Evolutionary conservation across 2,329 filamentous ascomycete species (phyloP).

Genomic region (Claviceps fusiformis): DNA sequence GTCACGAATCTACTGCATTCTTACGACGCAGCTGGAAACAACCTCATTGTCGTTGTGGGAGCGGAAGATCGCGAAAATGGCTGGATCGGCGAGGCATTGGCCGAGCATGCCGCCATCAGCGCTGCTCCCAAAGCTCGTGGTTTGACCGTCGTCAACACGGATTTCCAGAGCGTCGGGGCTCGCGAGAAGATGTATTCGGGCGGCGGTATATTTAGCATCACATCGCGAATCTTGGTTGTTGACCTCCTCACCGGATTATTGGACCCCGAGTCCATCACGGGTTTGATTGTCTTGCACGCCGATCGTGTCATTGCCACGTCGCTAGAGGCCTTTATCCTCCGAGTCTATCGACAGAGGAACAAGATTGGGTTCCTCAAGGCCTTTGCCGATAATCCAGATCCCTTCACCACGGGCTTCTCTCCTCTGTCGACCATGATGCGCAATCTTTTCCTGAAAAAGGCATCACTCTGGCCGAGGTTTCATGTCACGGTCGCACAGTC

Average conservation of each 20-base stretch:
- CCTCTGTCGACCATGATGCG: constrained; percentile 83
- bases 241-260: constrained; percentile 79
- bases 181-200: constrained; percentile 84
- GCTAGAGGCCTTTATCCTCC: constrained; percentile 84
- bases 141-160: constrained; percentile 85
- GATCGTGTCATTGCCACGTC: constrained; percentile 79
- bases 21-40: constrained; percentile 91
- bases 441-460: constrained; percentile 75
- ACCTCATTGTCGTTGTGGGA: constrained; percentile 76
- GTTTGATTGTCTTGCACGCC: constrained; percentile 75
- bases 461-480: constrained; percentile 84
- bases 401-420: constrained; percentile 77
- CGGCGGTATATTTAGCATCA: constrained; percentile 91
- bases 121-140: constrained; percentile 70
- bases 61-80: constrained; percentile 88
- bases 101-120: constrained; percentile 89
- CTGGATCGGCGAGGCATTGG: constrained; percentile 92
- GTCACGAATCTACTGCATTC: constrained; percentile 94
- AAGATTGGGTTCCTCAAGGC: constrained; percentile 89
- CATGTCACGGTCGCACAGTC: constrained; percentile 82
- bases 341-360: constrained; percentile 90
- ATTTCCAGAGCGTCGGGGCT: constrained; percentile 73
- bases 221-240: constrained; percentile 86
- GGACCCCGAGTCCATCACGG: constrained; percentile 72
- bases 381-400: constrained; percentile 86